Conservation (phyloP, 805 yeast genomes). For the baker's yeast (Saccharomyces cerevisiae) region DNA sequence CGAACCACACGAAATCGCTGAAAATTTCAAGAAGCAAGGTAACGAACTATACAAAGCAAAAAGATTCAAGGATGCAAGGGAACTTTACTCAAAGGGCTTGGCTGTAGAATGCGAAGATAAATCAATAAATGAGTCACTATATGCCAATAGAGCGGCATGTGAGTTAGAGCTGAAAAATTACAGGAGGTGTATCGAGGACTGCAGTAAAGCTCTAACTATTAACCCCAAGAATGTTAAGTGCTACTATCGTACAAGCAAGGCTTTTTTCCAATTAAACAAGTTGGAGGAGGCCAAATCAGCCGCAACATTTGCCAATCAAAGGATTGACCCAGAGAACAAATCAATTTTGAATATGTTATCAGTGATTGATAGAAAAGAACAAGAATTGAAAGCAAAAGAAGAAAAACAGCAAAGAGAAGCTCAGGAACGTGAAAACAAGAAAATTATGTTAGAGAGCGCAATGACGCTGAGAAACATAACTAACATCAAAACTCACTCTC, state of each 20-base stretch:
- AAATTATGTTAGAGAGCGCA: slow-evolving; percentile 47
- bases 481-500: slow-evolving; percentile 41
- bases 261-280: slow-evolving; percentile 59
- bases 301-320: slow-evolving; percentile 49
- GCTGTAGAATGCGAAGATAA: slow-evolving; percentile 56
- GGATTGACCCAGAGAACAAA: slow-evolving; percentile 50
- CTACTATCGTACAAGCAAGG: slow-evolving; percentile 73
- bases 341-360: slow-evolving; percentile 43
- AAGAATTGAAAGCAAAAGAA: slow-evolving; percentile 28
- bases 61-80: slow-evolving; percentile 68
- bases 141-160: slow-evolving; percentile 83
- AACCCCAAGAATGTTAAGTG: slow-evolving; percentile 78
- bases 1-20: slow-evolving; percentile 85
- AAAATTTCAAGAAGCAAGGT: slow-evolving; percentile 86
- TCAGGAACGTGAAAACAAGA: slow-evolving; percentile 33
- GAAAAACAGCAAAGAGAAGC: slow-evolving; percentile 14
- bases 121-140: slow-evolving; percentile 53
- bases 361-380: slow-evolving; percentile 35
- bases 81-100: slow-evolving; percentile 71
- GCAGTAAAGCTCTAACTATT: slow-evolving; percentile 55
- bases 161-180: slow-evolving; percentile 78
- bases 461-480: slow-evolving; percentile 50
- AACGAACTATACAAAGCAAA: slow-evolving; percentile 74
- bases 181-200: slow-evolving; percentile 79
- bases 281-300: slow-evolving; percentile 66